phyloP scores from a whole-genome alignment of 2,329 filamentous ascomycete genomes.

The Chrysosphaeria jannelii region DNA sequence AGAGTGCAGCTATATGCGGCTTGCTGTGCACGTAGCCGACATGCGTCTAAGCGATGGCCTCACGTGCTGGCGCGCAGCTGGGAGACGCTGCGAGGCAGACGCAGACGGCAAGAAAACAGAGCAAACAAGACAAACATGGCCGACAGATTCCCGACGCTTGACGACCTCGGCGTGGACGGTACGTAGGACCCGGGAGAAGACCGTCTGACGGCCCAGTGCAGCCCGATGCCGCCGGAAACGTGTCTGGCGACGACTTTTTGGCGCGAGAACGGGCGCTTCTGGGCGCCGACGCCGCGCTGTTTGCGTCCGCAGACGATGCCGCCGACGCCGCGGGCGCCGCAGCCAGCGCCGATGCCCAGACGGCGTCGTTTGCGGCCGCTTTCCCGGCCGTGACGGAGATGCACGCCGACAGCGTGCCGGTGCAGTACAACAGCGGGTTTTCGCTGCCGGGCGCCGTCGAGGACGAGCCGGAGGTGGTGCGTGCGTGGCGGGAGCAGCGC shows the following conservation, averaged over 20 bases:
- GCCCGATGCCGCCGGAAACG: constrained; percentile 27
- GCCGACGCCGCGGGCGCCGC: constrained; percentile 16
- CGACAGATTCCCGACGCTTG: constrained; percentile 48
- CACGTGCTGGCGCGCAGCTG: no score
- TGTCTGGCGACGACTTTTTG: constrained; percentile 56
- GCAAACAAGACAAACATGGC: constrained; percentile 28
- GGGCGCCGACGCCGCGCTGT: constrained; percentile 80
- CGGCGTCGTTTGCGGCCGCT: constrained; percentile 46
- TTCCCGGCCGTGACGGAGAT: constrained; percentile 53
- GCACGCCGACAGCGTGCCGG: constrained; percentile 28
- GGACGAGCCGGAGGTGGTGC: constrained; percentile 66
- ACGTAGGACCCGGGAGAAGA: constrained; percentile 3
- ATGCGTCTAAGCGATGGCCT: no score
- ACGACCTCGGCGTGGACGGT: constrained; percentile 44
- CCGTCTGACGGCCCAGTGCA: no score
- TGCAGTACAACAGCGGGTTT: constrained; percentile 30
- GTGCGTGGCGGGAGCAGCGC: constrained; percentile 74
- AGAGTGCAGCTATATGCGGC: no score
- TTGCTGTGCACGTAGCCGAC: no score
- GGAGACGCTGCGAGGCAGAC: no score
- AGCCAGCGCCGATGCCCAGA: constrained; percentile 15
- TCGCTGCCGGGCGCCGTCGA: constrained; percentile 30
- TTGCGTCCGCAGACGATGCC: constrained; percentile 42
- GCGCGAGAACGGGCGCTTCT: constrained; percentile 70
- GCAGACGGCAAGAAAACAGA: no score